Percentiles rank a stretch among this genome's conserved stretches.
Evolutionary conservation across 163 green algal genomes (phyloP).

Genomic region (Chlamydomonas reinhardtii): DNA sequence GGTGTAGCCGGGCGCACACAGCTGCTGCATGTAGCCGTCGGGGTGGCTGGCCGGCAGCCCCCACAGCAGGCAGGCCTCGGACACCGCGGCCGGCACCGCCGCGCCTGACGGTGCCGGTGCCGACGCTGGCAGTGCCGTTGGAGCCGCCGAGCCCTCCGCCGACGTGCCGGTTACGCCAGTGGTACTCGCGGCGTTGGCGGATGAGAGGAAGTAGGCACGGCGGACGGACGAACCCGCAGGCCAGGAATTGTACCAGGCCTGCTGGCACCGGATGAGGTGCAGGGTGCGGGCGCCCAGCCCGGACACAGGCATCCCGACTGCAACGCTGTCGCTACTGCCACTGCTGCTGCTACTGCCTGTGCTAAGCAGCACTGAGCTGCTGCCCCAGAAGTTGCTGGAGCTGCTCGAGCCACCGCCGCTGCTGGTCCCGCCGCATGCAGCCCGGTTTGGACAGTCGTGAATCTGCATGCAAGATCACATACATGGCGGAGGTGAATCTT

Average conservation of each 20-base stretch:
- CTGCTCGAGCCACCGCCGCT: too few relatives aligned
- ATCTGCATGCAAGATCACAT: too few relatives aligned
- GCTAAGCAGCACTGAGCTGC: too few relatives aligned
- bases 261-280: constrained; percentile 14
- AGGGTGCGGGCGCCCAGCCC: neutral
- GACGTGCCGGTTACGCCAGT: neutral
- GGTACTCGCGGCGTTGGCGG: neutral
- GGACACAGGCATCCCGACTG: neutral
- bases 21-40: constrained; percentile 34
- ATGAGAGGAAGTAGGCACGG: neutral
- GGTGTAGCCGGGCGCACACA: constrained; percentile 7
- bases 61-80: neutral
- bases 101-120: neutral
- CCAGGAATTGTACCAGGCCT: neutral
- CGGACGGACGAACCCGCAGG: neutral
- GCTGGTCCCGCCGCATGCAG: neutral
- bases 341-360: too few relatives aligned
- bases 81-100: neutral
- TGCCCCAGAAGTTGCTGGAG: too few relatives aligned
- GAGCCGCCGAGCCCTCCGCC: neutral
- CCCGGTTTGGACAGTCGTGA: neutral
- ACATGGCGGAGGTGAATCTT: too few relatives aligned
- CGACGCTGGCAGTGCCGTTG: too few relatives aligned
- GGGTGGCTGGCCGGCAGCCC: neutral
- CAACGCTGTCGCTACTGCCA: neutral